phyloP scores from a whole-genome alignment of 2,329 filamentous ascomycete genomes.

The Calonectria honghensis region DNA sequence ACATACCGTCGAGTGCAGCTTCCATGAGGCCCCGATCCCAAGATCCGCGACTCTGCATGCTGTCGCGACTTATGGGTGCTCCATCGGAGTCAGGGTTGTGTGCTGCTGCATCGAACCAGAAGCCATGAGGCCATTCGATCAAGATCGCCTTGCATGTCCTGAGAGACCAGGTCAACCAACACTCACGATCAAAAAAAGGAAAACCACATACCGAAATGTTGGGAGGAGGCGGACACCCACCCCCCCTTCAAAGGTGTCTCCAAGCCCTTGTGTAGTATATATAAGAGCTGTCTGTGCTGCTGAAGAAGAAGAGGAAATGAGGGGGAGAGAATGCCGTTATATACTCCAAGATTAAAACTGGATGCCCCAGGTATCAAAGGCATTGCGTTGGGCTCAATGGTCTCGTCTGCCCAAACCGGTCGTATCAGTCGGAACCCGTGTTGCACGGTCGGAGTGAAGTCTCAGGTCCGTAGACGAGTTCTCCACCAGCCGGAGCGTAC shows the following conservation, averaged over 20 bases:
- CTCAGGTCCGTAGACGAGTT: neutral
- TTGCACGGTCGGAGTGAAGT: neutral
- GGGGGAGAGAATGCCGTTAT: neutral
- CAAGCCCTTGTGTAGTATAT: neutral
- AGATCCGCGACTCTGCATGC: neutral
- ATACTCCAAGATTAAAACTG: neutral
- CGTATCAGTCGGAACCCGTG: neutral
- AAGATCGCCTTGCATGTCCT: neutral
- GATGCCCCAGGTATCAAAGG: neutral
- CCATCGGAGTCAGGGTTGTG: neutral
- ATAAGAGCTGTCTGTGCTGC: neutral
- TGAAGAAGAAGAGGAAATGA: neutral
- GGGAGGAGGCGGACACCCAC: neutral
- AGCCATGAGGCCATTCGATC: neutral
- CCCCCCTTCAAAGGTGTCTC: neutral
- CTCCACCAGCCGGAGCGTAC: neutral
- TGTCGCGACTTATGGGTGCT: neutral
- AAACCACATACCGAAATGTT: neutral
- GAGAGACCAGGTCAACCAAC: neutral
- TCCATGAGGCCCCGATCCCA: neutral
- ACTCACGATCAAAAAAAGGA: no score
- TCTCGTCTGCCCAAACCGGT: neutral
- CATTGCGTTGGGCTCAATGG: neutral
- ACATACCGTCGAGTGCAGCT: neutral
- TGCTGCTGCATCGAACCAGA: neutral